Evolutionary conservation across 345 rosid species (phyloP), one percentile per base, ranked within the genome.

Genomic region (Eucalyptus cloeziana): DNA sequence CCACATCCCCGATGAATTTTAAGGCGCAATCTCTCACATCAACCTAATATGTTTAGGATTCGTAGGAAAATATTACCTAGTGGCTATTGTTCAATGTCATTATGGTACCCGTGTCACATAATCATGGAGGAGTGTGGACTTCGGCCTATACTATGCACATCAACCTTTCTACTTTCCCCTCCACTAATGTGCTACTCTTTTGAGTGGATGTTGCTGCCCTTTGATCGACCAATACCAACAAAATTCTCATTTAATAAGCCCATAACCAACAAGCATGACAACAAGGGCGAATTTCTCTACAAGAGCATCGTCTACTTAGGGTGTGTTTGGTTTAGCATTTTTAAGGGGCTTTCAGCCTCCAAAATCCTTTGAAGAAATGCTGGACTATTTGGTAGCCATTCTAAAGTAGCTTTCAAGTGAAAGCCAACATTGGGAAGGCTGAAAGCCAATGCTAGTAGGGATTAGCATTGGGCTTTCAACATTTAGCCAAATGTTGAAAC

Each of bases 1-100:
- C 7, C 67, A 60, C 67, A 27, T 60, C 2, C 1, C 16, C 3
- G 0, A 5, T 8, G 8, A 60, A 60, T 60, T 1, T 60, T 0
- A 56, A 56, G 30, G 62, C 0, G 2, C 60, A 22, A 19, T 21
- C 60, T 21, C 60, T 54, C 60, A 54, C 25, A 4, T 58, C 3
- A 12, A 25, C n/a, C 67, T 58, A 58, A 27, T 10, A 5, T 27
- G 27, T 10, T 56, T 0, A 24, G 6, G 12, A 56, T 56, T 56
- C 13, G 3, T 56, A 56, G 14, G 1, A 11, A 10, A 10, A 6
- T 25, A 11, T 58, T 58, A 58, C 14, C 13, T 25, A 25, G 0
- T 58, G 67, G 7, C 67, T 58, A 58, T 58, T 25, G 64, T 22
- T 2, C 27, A 0, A 2, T 25, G 8, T 17, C 54, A 51, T 22